Conservation (phyloP, 75 land plant species). For the Gnetum montanum region DNA sequence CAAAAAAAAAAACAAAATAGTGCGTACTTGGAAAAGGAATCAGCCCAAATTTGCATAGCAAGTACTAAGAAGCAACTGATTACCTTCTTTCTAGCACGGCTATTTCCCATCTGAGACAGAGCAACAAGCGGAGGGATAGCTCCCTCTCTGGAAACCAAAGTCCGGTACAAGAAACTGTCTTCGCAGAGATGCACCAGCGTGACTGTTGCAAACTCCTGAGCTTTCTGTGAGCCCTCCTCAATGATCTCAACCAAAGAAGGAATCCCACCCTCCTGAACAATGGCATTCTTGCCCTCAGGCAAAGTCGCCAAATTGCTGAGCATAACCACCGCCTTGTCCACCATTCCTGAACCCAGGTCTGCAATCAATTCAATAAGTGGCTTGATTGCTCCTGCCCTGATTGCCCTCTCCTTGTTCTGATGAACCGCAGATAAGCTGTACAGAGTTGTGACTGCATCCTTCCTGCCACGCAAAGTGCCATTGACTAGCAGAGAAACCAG, state of each 20-base stretch:
- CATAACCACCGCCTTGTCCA: conserved; percentile 65
- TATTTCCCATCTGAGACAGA: conserved; percentile 56
- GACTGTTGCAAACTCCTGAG: conserved; percentile 65
- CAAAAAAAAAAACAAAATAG: too few relatives aligned
- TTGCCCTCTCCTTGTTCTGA: conserved; percentile 56
- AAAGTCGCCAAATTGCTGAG: conserved; percentile 22
- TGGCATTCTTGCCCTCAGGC: conserved; percentile 32
- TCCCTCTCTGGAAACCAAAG: conserved; percentile 60
- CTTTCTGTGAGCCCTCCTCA: conserved; percentile 50
- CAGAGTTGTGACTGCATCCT: conserved; percentile 76
- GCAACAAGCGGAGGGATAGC: conserved; percentile 72
- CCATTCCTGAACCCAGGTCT: conserved; percentile 61
- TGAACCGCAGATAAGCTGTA: conserved; percentile 35
- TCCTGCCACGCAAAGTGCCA: conserved; percentile 61
- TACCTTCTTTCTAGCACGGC: conserved; percentile 54
- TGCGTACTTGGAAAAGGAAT: too few relatives aligned
- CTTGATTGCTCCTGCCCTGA: conserved; percentile 57
- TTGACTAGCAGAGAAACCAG: conserved; percentile 49
- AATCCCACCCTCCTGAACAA: conserved; percentile 71
- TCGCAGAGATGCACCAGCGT: conserved; percentile 51
- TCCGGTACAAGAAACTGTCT: conserved; percentile 28
- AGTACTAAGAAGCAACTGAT: too few relatives aligned
- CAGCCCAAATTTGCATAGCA: too few relatives aligned
- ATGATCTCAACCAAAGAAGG: conserved; percentile 69
- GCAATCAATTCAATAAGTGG: conserved; percentile 63